Evolutionary conservation across 2,329 filamentous ascomycete genomes (phyloP).

Genomic region (Cladosporium phlei): DNA sequence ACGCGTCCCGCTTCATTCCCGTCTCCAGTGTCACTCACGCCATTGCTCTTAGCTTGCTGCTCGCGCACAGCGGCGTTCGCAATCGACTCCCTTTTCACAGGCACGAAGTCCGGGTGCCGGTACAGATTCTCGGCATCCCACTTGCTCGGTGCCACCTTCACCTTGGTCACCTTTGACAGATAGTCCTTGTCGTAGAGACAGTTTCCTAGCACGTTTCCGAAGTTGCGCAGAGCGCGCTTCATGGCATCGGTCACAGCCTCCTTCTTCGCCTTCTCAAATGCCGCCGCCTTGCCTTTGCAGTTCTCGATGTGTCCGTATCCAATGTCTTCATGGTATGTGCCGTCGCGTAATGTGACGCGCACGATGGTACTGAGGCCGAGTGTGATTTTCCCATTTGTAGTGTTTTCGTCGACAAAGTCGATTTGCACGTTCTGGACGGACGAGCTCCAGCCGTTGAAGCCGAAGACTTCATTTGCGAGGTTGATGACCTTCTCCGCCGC

Average conservation of each 20-base stretch:
- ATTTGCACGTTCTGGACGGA: slow-evolving; percentile 93
- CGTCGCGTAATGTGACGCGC: slow-evolving; percentile 82
- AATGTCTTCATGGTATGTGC: slow-evolving; percentile 96
- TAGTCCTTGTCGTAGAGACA: slow-evolving; percentile 98
- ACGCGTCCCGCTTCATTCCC: slow-evolving; percentile 20
- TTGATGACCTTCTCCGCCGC: slow-evolving; percentile 96
- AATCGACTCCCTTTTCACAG: slow-evolving; percentile 51
- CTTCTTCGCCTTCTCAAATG: slow-evolving; percentile 98
- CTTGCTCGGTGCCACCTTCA: slow-evolving; percentile 73
- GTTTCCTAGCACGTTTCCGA: slow-evolving; percentile 96
- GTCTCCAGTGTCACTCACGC: slow-evolving; percentile 12
- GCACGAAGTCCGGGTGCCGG: slow-evolving; percentile 69
- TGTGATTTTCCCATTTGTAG: slow-evolving; percentile 70
- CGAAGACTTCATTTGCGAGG: slow-evolving; percentile 90
- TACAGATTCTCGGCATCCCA: slow-evolving; percentile 78
- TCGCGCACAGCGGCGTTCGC: slow-evolving; percentile 21
- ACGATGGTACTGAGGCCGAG: slow-evolving; percentile 87
- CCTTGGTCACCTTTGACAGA: slow-evolving; percentile 78
- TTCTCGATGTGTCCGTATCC: slow-evolving; percentile 97
- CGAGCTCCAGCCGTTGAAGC: slow-evolving; percentile 96
- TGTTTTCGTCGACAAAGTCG: slow-evolving; percentile 88
- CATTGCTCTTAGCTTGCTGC: slow-evolving; percentile 20
- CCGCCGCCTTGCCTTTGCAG: slow-evolving; percentile 86
- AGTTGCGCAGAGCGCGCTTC: slow-evolving; percentile 83
- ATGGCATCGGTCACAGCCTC: slow-evolving; percentile 92